Percentiles rank a stretch among this genome's conserved stretches.
Evolutionary conservation across 2,329 filamentous ascomycete species (phyloP).

Genomic region (Diplodia sapinea): DNA sequence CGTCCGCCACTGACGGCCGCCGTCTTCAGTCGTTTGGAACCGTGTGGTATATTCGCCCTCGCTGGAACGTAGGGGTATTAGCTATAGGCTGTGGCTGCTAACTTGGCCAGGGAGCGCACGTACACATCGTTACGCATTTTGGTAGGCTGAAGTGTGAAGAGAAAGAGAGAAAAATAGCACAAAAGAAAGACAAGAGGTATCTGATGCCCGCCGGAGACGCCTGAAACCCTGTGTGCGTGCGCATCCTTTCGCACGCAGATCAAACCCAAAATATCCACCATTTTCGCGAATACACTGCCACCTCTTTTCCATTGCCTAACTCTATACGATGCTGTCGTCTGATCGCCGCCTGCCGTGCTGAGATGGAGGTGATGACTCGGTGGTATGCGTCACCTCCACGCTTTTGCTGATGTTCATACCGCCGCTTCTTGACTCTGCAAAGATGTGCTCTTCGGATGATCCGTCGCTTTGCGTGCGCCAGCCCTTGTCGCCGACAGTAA

Average conservation of each 20-base stretch:
- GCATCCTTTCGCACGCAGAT: conserved; percentile 10
- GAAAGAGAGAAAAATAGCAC: conserved; percentile 7
- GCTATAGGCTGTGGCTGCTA: conserved; percentile 13
- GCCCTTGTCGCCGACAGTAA: conserved; percentile 27
- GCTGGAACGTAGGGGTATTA: conserved; percentile 10
- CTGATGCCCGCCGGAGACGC: conserved; percentile 25
- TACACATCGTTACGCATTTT: conserved; percentile 18
- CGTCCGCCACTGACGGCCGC: background rate
- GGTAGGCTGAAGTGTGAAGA: background rate
- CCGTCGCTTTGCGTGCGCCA: conserved; percentile 21
- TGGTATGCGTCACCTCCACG: conserved; percentile 28
- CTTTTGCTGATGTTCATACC: conserved; percentile 30
- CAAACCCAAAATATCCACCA: conserved; percentile 2
- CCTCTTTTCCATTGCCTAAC: conserved; percentile 2
- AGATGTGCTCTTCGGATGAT: conserved; percentile 16
- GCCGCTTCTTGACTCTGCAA: background rate
- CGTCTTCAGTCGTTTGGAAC: background rate
- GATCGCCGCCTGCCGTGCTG: conserved; percentile 8
- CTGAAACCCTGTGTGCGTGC: conserved; percentile 14
- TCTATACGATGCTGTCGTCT: conserved; percentile 17
- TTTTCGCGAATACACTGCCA: background rate
- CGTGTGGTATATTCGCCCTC: conserved; percentile 8
- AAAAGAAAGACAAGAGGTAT: conserved; percentile 23
- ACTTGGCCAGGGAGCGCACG: background rate
- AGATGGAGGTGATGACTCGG: conserved; percentile 6